These are phyloP conservation scores for Stephania japonica DNA, from an alignment of 164 flowering plant species.

Conservation along the genomic window DNA sequence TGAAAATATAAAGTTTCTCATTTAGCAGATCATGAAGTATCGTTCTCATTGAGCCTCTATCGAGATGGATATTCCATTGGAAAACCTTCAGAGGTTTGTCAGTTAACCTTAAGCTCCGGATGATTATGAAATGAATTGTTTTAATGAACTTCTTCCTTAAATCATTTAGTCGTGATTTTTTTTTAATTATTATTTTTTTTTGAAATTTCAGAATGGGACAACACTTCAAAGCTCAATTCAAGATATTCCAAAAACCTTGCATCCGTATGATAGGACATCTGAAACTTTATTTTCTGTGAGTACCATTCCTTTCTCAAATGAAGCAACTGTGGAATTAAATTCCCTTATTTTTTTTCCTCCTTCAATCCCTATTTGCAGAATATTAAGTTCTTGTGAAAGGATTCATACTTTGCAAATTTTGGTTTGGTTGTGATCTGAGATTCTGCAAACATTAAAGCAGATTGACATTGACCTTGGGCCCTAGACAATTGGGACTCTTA, in stretches of 20 bases:
- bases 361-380: neutral
- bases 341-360: neutral
- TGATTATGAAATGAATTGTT: neutral
- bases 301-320: slow-evolving; percentile 4
- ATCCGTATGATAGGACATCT: slow-evolving; percentile 84
- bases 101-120: neutral
- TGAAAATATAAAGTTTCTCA: neutral
- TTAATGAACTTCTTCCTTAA: neutral
- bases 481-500: neutral
- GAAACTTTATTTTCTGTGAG: slow-evolving; percentile 80
- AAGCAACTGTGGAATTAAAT: neutral
- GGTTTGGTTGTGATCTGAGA: neutral
- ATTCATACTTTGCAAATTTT: neutral
- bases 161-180: neutral
- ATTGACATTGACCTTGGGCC: neutral
- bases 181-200: neutral
- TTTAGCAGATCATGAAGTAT: slow-evolving; percentile 65
- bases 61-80: slow-evolving; percentile 82
- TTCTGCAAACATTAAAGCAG: neutral
- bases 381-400: neutral
- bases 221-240: slow-evolving; percentile 37
- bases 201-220: slow-evolving; percentile 45
- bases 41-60: slow-evolving; percentile 74
- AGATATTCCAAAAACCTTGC: slow-evolving; percentile 56
- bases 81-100: slow-evolving; percentile 77